These are phyloP conservation scores for Oryza longistaminata DNA, from an alignment of 176 grass and related monocot species.

Conservation along the genomic window DNA sequence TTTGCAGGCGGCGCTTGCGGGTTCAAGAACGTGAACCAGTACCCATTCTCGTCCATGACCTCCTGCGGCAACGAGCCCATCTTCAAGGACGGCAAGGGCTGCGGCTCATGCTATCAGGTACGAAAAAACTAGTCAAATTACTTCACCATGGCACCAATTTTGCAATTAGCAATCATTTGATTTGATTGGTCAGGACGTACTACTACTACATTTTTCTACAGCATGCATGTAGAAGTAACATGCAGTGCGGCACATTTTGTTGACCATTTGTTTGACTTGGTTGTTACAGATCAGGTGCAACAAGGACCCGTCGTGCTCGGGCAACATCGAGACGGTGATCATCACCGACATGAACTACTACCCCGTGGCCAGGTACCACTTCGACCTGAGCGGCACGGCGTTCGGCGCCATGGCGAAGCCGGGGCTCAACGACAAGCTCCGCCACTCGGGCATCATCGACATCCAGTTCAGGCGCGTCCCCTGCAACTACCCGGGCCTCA, in stretches of 20 bases:
- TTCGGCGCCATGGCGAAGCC: constrained; percentile 57
- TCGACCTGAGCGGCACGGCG: constrained; percentile 68
- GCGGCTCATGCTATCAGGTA: constrained; percentile 61
- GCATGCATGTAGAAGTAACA: not conserved
- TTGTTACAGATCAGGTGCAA: constrained; percentile 44
- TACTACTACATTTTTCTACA: too few relatives aligned
- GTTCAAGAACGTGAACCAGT: constrained; percentile 49
- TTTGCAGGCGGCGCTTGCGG: constrained; percentile 65
- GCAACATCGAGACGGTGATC: constrained; percentile 56
- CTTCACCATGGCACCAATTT: too few relatives aligned
- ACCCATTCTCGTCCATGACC: constrained; percentile 57
- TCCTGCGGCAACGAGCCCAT: constrained; percentile 57
- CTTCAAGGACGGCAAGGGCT: constrained; percentile 57
- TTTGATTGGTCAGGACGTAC: not conserved
- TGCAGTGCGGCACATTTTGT: not conserved
- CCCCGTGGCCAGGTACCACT: constrained; percentile 49
- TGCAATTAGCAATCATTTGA: not conserved
- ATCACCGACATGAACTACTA: constrained; percentile 75
- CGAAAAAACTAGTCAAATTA: too few relatives aligned
- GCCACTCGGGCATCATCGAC: constrained; percentile 60
- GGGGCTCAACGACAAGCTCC: constrained; percentile 50
- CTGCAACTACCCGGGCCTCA: constrained; percentile 44
- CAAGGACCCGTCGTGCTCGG: constrained; percentile 46
- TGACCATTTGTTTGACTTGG: not conserved
- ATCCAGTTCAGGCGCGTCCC: constrained; percentile 58